These are phyloP conservation scores for Colletotrichum sp. DNA, from an alignment of 2,329 filamentous ascomycete species.

Conservation along the genomic window DNA sequence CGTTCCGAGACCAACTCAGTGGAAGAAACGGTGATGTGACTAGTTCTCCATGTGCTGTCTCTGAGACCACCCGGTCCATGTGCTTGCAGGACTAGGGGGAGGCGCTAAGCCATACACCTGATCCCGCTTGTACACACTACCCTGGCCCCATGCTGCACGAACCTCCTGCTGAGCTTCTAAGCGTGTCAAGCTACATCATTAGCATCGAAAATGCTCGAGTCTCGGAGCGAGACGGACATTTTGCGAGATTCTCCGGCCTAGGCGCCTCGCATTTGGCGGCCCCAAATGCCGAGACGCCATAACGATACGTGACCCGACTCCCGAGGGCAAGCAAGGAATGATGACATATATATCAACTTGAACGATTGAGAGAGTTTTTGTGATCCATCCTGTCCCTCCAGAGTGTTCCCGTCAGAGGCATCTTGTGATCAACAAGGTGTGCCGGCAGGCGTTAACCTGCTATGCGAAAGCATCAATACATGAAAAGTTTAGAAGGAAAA, in stretches of 20 bases:
- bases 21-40: background rate
- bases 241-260: background rate
- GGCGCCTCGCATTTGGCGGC: background rate
- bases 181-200: background rate
- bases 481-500: background rate
- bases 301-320: background rate
- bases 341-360: background rate
- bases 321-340: background rate
- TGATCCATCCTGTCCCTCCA: background rate
- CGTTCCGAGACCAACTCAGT: background rate
- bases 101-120: background rate
- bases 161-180: background rate
- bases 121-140: background rate
- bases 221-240: background rate
- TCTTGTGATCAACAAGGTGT: background rate
- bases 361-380: background rate
- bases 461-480: background rate
- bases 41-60: background rate
- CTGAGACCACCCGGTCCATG: background rate
- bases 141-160: background rate
- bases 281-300: background rate
- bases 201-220: background rate
- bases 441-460: background rate
- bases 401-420: background rate
- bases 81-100: background rate